Conservation (phyloP, 1,139 yeast genomes). For the Scheffersomyces stambukii region DNA sequence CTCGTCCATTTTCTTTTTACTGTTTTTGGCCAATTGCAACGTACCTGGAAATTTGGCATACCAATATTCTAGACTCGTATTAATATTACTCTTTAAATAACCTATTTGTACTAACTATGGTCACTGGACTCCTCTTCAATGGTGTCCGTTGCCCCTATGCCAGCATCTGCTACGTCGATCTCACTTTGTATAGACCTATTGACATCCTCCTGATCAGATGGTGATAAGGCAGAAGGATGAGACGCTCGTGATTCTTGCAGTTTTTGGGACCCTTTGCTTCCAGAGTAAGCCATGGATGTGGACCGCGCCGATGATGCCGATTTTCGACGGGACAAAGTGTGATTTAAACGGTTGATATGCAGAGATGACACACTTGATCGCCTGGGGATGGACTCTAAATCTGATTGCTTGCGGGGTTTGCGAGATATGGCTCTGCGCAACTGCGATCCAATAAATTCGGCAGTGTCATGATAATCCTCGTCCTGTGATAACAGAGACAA, state of each 20-base stretch:
- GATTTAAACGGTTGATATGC: neutral
- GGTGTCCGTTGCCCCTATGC: no score
- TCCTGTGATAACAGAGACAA: slow-evolving; percentile 1
- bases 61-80: neutral
- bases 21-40: no score
- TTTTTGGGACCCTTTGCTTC: no score
- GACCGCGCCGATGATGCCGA: no score
- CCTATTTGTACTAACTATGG: neutral
- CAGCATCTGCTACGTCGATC: neutral
- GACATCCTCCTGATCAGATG: no score
- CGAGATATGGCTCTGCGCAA: slow-evolving; percentile 15
- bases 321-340: neutral
- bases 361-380: neutral
- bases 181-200: no score
- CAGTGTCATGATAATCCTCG: slow-evolving; percentile 6
- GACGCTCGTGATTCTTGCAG: no score
- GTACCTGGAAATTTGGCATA: no score
- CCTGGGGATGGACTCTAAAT: slow-evolving; percentile 4
- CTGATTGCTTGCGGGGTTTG: slow-evolving; percentile 4
- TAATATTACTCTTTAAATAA: neutral
- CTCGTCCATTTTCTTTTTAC: slow-evolving; percentile 46
- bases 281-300: no score
- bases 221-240: no score
- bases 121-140: no score
- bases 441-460: slow-evolving; percentile 29